Base-by-base conservation (phyloP, 192 early-diverging fungal genomes). In the Lunasporangiospora selenospora region DNA sequence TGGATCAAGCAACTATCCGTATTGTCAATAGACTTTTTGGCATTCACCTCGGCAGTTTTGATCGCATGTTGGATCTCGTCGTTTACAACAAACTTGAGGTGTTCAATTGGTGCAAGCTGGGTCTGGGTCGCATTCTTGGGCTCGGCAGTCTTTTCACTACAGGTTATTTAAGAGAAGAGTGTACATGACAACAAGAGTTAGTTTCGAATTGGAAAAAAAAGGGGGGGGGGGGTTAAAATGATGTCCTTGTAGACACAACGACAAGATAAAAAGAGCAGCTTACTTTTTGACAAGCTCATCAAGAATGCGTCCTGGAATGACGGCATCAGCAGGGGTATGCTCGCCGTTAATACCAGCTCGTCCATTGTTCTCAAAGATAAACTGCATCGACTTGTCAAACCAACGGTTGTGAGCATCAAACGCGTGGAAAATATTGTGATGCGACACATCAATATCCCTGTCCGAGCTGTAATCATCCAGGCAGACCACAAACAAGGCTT, bases 321-420 rank as follows among this genome's bases (percentile, higher is more conserved):
- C 88, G 4, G 94, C 96, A 70, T 98, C 96, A 6, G 89, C 87
- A 29, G 95, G 93, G n/a, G 95, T 83, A 77, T 98, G 96, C 84
- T 98, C 95, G 36, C 95, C 95, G 76, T 97, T 98, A 49, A 95
- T 83, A 65, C 97, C 97, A 34, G 91, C 84, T 30, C 91, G 87
- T 19, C 94, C 97, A 60, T 87, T 93, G 67, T 69, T 87, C 49
- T 92, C 75, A 32, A 98, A 87, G 39, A 98, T 87, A 32, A 98
- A 67, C 77, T 94, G 92, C 42, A 98, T 80, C 19, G 93, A 79
- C 83, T 98, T 98, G 81, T 98, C 97, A 81, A 95, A 98, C 97
- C 97, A 98, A 24, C 97, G 83, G 77, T 98, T 98, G 44, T 71
- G 71, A 3, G 84, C 95, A 26, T 92, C 80, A 36, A 77, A 62